These are phyloP conservation scores for Candida montana DNA, from an alignment of 805 yeast genomes.

Conservation along the genomic window DNA sequence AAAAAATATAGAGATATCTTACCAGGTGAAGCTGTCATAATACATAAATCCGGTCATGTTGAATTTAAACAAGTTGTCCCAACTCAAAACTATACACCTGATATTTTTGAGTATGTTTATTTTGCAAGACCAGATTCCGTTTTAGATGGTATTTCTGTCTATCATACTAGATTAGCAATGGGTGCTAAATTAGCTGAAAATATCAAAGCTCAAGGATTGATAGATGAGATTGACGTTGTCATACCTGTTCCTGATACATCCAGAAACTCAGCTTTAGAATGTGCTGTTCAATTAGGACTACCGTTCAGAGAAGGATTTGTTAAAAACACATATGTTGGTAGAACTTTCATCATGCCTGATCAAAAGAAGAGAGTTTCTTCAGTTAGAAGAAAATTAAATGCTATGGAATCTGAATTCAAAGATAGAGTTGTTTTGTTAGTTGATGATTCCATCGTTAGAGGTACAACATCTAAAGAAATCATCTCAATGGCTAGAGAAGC, in stretches of 20 bases:
- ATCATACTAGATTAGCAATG: constrained; percentile 89
- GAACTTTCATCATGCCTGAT: constrained; percentile 98
- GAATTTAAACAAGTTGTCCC: constrained; percentile 85
- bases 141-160: constrained; percentile 93
- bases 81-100: constrained; percentile 79
- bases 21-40: constrained; percentile 96
- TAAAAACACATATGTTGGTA: constrained; percentile 93
- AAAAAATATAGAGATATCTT: constrained; percentile 70
- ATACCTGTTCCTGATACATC: constrained; percentile 98
- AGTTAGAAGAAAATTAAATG: constrained; percentile 90
- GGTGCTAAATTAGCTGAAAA: constrained; percentile 82
- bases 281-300: constrained; percentile 72
- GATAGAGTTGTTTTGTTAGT: constrained; percentile 83
- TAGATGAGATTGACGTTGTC: constrained; percentile 78
- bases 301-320: constrained; percentile 97
- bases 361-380: constrained; percentile 91
- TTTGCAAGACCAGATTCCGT: constrained; percentile 98
- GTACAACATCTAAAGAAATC: constrained; percentile 94
- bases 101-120: constrained; percentile 94
- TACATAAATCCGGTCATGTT: constrained; percentile 73
- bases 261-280: constrained; percentile 90
- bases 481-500: constrained; percentile 98
- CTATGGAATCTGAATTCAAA: constrained; percentile 89
- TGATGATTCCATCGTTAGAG: constrained; percentile 96
- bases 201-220: constrained; percentile 47